Evolutionary conservation across 805 yeast species (phyloP).

Genomic region (Kodamaea kakaduensis): DNA sequence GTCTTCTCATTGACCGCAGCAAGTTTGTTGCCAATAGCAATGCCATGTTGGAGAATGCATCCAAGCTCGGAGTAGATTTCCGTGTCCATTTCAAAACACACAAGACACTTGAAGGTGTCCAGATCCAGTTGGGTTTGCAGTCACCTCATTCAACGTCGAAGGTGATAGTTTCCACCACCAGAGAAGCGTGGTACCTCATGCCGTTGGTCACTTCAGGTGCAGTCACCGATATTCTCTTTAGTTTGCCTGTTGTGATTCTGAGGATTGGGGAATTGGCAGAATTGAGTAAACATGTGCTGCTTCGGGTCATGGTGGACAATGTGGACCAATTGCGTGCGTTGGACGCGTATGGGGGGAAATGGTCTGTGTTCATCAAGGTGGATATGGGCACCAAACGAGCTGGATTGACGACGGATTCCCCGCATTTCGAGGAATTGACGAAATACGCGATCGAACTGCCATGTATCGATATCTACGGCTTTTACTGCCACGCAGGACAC

Average conservation of each 20-base stretch:
- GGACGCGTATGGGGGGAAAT: slow-evolving; percentile 36
- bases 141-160: slow-evolving; percentile 36
- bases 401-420: slow-evolving; percentile 40
- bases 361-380: slow-evolving; percentile 67
- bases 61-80: slow-evolving; percentile 40
- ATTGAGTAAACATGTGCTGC: slow-evolving; percentile 37
- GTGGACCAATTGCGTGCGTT: slow-evolving; percentile 51
- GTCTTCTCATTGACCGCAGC: slow-evolving; percentile 46
- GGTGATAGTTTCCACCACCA: slow-evolving; percentile 64
- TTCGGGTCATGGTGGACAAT: slow-evolving; percentile 61
- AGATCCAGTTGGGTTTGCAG: slow-evolving; percentile 48
- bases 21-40: slow-evolving; percentile 41
- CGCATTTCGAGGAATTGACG: slow-evolving; percentile 35
- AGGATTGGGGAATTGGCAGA: slow-evolving; percentile 46
- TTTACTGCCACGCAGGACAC: slow-evolving; percentile 79
- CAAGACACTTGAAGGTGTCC: slow-evolving; percentile 59
- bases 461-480: slow-evolving; percentile 49
- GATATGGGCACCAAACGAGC: slow-evolving; percentile 74
- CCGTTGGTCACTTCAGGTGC: slow-evolving; percentile 37
- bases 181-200: slow-evolving; percentile 57
- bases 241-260: slow-evolving; percentile 46
- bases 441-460: slow-evolving; percentile 19
- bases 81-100: slow-evolving; percentile 78
- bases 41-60: slow-evolving; percentile 46
- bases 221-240: slow-evolving; percentile 30